Conservation (phyloP, 495 filamentous ascomycete genomes). For the Penicillium herquei region DNA sequence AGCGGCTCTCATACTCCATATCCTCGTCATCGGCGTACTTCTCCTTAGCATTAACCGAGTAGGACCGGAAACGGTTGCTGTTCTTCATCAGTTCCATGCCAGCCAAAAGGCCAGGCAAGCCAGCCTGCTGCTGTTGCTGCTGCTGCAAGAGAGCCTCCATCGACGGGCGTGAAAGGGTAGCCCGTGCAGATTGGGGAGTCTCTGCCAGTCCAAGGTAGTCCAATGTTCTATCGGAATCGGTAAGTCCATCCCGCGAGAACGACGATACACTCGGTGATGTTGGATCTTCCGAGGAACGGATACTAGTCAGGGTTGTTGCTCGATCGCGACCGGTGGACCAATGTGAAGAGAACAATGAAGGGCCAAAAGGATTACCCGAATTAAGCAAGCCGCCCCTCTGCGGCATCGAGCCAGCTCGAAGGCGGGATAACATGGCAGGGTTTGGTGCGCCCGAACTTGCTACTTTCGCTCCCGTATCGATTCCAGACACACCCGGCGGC, state of each 20-base stretch:
- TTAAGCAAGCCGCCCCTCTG: slow-evolving; percentile 70
- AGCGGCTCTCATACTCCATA: slow-evolving; percentile 64
- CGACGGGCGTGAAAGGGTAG: slow-evolving; percentile 61
- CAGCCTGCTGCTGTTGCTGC: slow-evolving; percentile 56
- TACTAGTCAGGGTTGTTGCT: slow-evolving; percentile 81
- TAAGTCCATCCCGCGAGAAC: slow-evolving; percentile 83
- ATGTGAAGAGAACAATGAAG: slow-evolving; percentile 82
- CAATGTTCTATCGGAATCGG: slow-evolving; percentile 86
- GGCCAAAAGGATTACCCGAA: slow-evolving; percentile 74
- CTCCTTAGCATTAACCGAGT: slow-evolving; percentile 97
- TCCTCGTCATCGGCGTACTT: slow-evolving; percentile 95
- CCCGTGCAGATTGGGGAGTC: slow-evolving; percentile 79
- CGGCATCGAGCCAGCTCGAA: slow-evolving; percentile 94
- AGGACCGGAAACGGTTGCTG: slow-evolving; percentile 87
- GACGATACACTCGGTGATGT: slow-evolving; percentile 86
- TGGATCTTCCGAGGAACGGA: slow-evolving; percentile 82
- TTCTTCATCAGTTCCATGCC: slow-evolving; percentile 75
- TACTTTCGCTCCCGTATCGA: slow-evolving; percentile 57
- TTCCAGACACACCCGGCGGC: slow-evolving; percentile 66
- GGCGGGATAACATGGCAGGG: slow-evolving; percentile 75
- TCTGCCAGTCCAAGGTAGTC: slow-evolving; percentile 95
- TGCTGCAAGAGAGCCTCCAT: slow-evolving; percentile 49
- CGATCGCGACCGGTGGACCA: slow-evolving; percentile 76
- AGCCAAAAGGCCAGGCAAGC: slow-evolving; percentile 70
- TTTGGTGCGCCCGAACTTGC: slow-evolving; percentile 49